A percentile compares a stretch with the other conserved stretches of the same genome.
These are phyloP conservation scores for Microdochium trichocladiopsis DNA, from an alignment of 2,329 filamentous ascomycete species.

Conservation along the genomic window DNA sequence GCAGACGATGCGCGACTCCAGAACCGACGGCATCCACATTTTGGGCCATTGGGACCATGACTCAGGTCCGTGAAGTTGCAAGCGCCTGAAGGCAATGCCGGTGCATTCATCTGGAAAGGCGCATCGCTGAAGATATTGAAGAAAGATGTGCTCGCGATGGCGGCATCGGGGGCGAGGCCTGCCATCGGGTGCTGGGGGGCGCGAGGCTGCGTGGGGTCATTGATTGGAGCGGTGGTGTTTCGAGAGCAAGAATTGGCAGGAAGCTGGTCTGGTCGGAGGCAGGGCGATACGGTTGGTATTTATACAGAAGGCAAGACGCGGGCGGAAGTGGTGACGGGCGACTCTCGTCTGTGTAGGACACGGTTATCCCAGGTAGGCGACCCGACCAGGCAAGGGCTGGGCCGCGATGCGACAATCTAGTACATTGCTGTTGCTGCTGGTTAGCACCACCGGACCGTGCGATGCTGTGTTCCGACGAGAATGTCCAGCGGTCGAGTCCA, in stretches of 20 bases:
- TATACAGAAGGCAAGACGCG: conserved; percentile 8
- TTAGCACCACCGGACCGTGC: conserved; percentile 15
- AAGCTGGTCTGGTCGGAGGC: conserved; percentile 8
- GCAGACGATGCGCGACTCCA: conserved; percentile 39
- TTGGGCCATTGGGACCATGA: conserved; percentile 41
- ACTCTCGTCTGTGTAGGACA: conserved; percentile 1
- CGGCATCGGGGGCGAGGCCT: conserved; percentile 38
- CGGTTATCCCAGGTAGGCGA: conserved; percentile 12
- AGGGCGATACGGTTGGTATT: conserved; percentile 10
- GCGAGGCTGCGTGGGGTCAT: conserved; percentile 25
- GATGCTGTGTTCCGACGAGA: conserved; percentile 1
- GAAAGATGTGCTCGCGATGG: conserved; percentile 34
- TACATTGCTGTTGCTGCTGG: conserved; percentile 25
- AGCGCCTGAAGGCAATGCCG: conserved; percentile 38
- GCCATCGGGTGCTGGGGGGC: conserved; percentile 39
- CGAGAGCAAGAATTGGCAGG: conserved; percentile 5
- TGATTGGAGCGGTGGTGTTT: conserved; percentile 9
- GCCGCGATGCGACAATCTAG: conserved; percentile 24
- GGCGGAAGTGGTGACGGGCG: conserved; percentile 2
- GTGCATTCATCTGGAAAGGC: conserved; percentile 17
- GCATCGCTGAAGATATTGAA: conserved; percentile 51
- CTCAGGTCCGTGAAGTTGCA: conserved; percentile 53
- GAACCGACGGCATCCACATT: conserved; percentile 55
- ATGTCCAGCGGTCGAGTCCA: neutral
- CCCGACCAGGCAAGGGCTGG: conserved; percentile 20